Evolutionary conservation across 2,329 filamentous ascomycete species (phyloP), one percentile per base, ranked within the genome.

Genomic region (Fusarium chlamydosporum): DNA sequence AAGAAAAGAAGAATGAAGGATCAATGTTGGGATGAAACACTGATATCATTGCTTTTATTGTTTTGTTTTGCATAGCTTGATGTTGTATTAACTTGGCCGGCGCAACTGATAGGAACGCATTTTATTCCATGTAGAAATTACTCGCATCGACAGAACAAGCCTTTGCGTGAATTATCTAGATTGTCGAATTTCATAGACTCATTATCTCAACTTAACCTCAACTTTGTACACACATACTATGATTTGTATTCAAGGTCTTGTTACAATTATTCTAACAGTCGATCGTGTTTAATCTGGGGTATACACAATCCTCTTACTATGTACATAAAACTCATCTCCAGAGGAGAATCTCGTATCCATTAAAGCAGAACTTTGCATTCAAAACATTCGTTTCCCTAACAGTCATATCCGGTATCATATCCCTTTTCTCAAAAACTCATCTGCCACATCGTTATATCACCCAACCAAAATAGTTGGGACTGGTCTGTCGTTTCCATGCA

Each of bases 61-160:
- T 51, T 56, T 60, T 63, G 26, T 60, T 68, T 67, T 70, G 67
- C 67, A 70, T 70, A 70, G 67, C 67, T 70, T 70, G 67, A 65
- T 68, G 65, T 65, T 61, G 54, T 53, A 54, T 61, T 65, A 46
- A 40, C 61, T 68, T 64, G 67, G 67, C 67, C 51, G 67, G 67
- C 67, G 67, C 47, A 70, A 65, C 60, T 60, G 65, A 68, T 65
- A 51, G 67, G 67, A 70, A 54, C 43, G 47, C 54, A 65, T 70
- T 26, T 56, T 50, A 65, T 70, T 68, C 52, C 47, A 47, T 68
- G 63, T 70, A 68, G 59, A 70, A 68, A 65, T 23, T 43, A 70
- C 38, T 63, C 35, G 42, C 48, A 61, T 61, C 52, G 55, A 62
- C 42, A 48, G 26, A 52, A 59, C 29, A 47, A 38, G 47, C 26